These are phyloP conservation scores for Marasmius oreades DNA, from an alignment of 1,284 basidiomycete species.

Conservation along the genomic window DNA sequence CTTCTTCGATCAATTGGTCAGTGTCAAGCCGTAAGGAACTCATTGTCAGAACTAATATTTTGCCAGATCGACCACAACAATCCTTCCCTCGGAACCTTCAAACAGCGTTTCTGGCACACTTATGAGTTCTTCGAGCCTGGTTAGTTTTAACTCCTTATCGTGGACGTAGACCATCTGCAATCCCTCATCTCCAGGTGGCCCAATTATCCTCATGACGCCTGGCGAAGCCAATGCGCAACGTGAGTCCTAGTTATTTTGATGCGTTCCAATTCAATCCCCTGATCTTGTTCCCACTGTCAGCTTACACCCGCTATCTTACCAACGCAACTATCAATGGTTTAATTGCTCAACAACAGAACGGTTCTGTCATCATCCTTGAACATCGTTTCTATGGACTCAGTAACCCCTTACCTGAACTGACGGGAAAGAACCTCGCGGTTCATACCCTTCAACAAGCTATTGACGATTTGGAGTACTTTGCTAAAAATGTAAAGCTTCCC, in stretches of 20 bases:
- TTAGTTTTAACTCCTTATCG: conserved; percentile 18
- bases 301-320: conserved; percentile 54
- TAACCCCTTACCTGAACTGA: conserved; percentile 59
- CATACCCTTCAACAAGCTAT: conserved; percentile 72
- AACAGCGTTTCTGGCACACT: conserved; percentile 69
- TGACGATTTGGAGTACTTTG: conserved; percentile 69
- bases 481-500: conserved; percentile 60
- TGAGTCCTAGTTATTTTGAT: conserved; percentile 11
- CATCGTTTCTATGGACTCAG: conserved; percentile 47
- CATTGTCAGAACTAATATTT: background rate
- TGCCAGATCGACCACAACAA: conserved; percentile 60
- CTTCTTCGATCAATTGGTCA: conserved; percentile 39
- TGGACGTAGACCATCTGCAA: background rate
- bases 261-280: background rate
- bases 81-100: conserved; percentile 68
- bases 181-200: conserved; percentile 1
- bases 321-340: conserved; percentile 62
- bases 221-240: conserved; percentile 35
- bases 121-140: conserved; percentile 60
- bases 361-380: conserved; percentile 53
- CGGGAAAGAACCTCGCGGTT: conserved; percentile 49
- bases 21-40: background rate
- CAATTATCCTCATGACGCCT: conserved; percentile 33
- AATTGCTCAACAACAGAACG: conserved; percentile 65
- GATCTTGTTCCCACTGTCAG: conserved; percentile 30